Evolutionary conservation across 2,329 filamentous ascomycete species (phyloP).

Genomic region (Diplodia sapinea): DNA sequence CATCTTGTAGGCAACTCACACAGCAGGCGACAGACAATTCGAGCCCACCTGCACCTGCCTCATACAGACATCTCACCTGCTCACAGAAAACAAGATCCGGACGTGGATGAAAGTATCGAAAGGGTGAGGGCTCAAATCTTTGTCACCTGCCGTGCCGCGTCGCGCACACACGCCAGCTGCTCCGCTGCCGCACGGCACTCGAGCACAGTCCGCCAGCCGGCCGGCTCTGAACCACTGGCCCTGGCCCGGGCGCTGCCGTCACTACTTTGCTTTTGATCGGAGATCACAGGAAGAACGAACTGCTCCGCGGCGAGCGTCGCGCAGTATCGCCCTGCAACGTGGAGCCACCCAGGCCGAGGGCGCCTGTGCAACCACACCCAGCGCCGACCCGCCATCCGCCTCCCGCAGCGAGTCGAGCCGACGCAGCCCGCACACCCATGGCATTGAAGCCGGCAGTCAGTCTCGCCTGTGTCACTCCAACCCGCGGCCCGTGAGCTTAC

Average conservation of each 20-base stretch:
- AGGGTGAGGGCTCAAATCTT: too few relatives aligned
- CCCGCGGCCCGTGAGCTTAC: constrained; percentile 16
- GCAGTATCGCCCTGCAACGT: constrained; percentile 30
- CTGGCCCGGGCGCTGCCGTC: neutral
- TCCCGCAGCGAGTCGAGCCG: constrained; percentile 26
- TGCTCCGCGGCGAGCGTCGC: neutral
- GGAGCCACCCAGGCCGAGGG: constrained; percentile 26
- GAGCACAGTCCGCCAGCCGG: constrained; percentile 10
- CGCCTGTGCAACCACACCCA: constrained; percentile 24
- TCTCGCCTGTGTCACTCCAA: constrained; percentile 8
- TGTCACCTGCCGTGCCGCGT: neutral
- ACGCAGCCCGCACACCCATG: constrained; percentile 19
- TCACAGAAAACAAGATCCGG: too few relatives aligned
- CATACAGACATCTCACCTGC: too few relatives aligned
- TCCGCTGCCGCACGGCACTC: neutral
- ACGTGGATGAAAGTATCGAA: too few relatives aligned
- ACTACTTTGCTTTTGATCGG: constrained; percentile 25
- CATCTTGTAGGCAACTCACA: too few relatives aligned
- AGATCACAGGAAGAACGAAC: constrained; percentile 10
- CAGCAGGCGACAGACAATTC: too few relatives aligned
- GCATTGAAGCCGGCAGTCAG: constrained; percentile 4
- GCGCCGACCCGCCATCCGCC: constrained; percentile 5
- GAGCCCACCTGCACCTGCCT: too few relatives aligned
- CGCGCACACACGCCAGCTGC: neutral
- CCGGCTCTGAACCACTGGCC: neutral